Evolutionary conservation across 1,139 yeast species (phyloP), one percentile per base, ranked within the genome.

Genomic region (Petasospora fabianii): DNA sequence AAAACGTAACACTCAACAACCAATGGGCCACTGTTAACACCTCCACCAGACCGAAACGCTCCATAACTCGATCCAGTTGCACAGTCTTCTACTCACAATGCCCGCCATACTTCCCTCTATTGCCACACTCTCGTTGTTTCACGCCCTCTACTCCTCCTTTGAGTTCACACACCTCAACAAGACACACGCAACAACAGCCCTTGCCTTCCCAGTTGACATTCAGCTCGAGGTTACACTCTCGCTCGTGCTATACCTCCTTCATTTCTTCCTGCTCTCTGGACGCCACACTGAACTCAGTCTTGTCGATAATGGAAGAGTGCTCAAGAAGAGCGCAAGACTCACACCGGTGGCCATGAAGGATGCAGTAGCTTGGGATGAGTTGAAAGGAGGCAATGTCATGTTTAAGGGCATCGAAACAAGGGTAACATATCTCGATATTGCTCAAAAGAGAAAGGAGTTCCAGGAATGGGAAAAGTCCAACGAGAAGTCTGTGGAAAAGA

Each of bases 301-400:
- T 21, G 49, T 50, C 5, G 48, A 46, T 21, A n/a, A 27, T 1
- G 44, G 44, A 3, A 30, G 49, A 15, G 34, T 36, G 5, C 24
- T 49, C 9, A 12, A 11, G n/a, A 24, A 34, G 4, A 24, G 24
- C 8, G 24, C 27, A n/a, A 43, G 59, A 19, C 63, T 77, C 46
- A 65, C 64, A 39, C 69, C 69, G 6, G 71, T 78, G 14, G 61
- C 63, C n/a, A 68, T 75, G 69, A 63, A 65, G 28, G 59, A 69
- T 38, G 76, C 79, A 5, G 70, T 69, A 27, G 59, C 57, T 16
- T 65, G 69, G 38, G 60, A 65, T 32, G 77, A 77, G 47, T 56
- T 59, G 27, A 49, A 68, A 16, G 80, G 79, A 2, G 60, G 67
- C 18, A 66, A 66, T 19, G 70, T 68, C 20, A 18, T 36, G 24